Base-by-base conservation (phyloP, 805 yeast genomes). In the Kodamaea fukazawae region DNA sequence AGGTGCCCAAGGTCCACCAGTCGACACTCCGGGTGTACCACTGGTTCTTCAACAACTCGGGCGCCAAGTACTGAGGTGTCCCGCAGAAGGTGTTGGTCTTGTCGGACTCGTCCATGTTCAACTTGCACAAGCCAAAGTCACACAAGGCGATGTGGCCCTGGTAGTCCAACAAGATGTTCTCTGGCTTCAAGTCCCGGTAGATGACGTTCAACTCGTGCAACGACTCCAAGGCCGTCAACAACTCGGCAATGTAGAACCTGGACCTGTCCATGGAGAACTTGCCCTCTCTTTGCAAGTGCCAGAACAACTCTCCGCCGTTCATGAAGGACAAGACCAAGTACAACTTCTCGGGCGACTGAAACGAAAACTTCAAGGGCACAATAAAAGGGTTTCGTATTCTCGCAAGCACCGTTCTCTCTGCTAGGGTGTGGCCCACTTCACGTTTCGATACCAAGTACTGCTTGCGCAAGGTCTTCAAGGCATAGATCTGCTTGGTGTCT, bases 91-190 rank as follows among this genome's bases (percentile, higher is more conserved):
- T 93, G 53, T 83, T 84, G 1, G 88, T 83, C 62, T 86, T 86
- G 53, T 89, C 96, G 45, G 86, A 83, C 51, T 83, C 79, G 49
- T 81, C 79, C 99, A 93, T 93, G 68, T 93, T 88, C 53, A 93
- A 77, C 65, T 93, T 93, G 69, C 98, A 93, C 32, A 93, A 73
- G 4, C 99, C 99, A 60, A 93, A 93, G 66, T 93, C 99, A 69
- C 99, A 93, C 41, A 93, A 70, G 1, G 98, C 97, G 59, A 93
- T 93, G 62, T 93, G 99, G 2, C 99, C 99, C 54, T 93, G 95
- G 65, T 91, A 89, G 61, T 93, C 99, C 28, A 93, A 66, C 53
- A 93, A 65, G 47, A 93, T 93, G 61, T 93, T 93, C 55, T 93
- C 99, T 1, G 99, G 99, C 64, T 93, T 93, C 55, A 91, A 71